Conservation (phyloP, 768 basidiomycete genomes). For the Chiua virens region DNA sequence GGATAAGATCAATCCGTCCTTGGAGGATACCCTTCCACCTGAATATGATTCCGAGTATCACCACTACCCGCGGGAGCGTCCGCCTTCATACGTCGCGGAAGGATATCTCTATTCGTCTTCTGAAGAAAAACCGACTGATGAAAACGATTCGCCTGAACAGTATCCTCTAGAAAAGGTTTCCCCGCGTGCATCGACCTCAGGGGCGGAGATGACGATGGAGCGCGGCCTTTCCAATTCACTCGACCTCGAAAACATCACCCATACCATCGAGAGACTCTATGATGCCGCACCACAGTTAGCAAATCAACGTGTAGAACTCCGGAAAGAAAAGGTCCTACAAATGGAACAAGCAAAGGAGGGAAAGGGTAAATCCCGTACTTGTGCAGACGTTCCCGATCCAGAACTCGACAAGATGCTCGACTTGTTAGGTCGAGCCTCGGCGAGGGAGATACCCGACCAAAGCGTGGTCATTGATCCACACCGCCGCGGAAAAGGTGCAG, state of each 20-base stretch:
- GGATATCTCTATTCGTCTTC: not conserved
- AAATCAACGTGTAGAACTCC: constrained; percentile 92
- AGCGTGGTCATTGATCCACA: constrained; percentile 65
- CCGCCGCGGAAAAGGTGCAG: constrained; percentile 53
- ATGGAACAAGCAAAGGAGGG: constrained; percentile 68
- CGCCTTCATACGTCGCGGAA: constrained; percentile 26
- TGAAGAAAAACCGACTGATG: constrained; percentile 7
- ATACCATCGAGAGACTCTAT: constrained; percentile 89
- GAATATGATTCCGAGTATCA: constrained; percentile 46
- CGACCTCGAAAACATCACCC: constrained; percentile 82
- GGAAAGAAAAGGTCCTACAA: constrained; percentile 64
- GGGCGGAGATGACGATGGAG: not conserved
- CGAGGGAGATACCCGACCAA: constrained; percentile 67
- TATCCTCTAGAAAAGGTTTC: constrained; percentile 24
- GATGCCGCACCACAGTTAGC: constrained; percentile 83
- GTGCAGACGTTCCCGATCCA: constrained; percentile 27
- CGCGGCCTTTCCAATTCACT: constrained; percentile 43
- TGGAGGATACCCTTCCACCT: constrained; percentile 44
- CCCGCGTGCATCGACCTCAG: constrained; percentile 1
- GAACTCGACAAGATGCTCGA: constrained; percentile 76
- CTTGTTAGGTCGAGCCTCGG: constrained; percentile 67
- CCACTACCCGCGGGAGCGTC: constrained; percentile 17
- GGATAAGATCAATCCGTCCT: constrained; percentile 2
- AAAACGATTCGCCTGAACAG: constrained; percentile 10
- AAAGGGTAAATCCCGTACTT: constrained; percentile 47